phyloP scores from a whole-genome alignment of 2,329 filamentous ascomycete genomes.

The Ceratocystis eucalypticola region DNA sequence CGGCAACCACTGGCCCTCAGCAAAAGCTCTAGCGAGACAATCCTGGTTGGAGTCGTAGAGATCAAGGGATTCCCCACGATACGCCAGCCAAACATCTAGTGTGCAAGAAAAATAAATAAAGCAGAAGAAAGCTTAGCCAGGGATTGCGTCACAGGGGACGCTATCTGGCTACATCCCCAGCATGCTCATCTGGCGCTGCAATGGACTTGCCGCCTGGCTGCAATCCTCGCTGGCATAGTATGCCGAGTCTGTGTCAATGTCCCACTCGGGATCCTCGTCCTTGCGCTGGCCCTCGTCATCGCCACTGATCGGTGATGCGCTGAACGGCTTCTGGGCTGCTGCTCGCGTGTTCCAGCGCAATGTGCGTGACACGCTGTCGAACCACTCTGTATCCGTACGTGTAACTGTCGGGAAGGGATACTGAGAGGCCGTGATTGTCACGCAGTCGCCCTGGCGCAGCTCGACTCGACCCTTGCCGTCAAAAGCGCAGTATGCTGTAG shows the following conservation, averaged over 20 bases:
- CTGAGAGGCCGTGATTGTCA: constrained; percentile 89
- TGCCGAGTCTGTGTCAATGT: constrained; percentile 81
- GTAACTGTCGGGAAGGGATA: constrained; percentile 97
- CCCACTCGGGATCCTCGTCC: constrained; percentile 54
- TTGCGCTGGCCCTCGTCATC: constrained; percentile 25
- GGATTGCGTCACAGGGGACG: no score
- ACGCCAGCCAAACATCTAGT: no score
- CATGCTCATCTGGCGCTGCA: constrained; percentile 61
- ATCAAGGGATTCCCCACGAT: no score
- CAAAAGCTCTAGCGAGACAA: no score
- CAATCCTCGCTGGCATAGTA: constrained; percentile 61
- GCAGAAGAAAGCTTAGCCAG: no score
- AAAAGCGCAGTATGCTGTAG: constrained; percentile 92
- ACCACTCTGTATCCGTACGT: constrained; percentile 83
- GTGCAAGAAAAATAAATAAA: no score
- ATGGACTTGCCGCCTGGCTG: constrained; percentile 51
- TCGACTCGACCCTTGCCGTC: constrained; percentile 95
- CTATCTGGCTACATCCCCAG: constrained; percentile 40
- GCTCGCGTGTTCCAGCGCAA: constrained; percentile 91
- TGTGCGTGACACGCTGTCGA: constrained; percentile 84
- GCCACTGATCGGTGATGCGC: constrained; percentile 36
- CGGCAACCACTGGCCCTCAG: no score
- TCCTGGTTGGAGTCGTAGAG: no score
- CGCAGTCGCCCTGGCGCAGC: constrained; percentile 81
- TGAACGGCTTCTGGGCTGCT: constrained; percentile 83